Evolutionary conservation across 345 rosid species (phyloP), one percentile per base, ranked within the genome.

Genomic region (Balakata baccata): DNA sequence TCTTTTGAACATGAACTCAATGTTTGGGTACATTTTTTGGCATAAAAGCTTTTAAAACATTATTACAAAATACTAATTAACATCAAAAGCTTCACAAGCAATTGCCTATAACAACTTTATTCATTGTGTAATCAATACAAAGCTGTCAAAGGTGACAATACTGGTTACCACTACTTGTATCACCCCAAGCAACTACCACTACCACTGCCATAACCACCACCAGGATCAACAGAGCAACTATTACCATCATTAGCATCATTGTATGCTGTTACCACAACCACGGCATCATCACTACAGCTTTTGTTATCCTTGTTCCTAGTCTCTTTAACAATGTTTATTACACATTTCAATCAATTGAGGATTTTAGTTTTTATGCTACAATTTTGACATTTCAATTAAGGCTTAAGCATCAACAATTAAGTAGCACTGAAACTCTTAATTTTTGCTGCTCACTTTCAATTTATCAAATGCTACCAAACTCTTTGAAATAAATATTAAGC

Each of bases 371-470:
- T n/a, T 38, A 64, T 37, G 1, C 17, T 3, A 11, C 10, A 65
- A 64, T 64, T 20, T 43, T 5, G 7, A 2, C 53, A 45, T 45
- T n/a, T 59, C 16, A 22, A 25, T 25, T 59, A 29, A 29, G 34
- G 34, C 2, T 29, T 29, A 45, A 65, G 10, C 18, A 22, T 50
- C 53, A 20, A 46, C 6, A 43, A 20, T 65, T 41, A 20, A 37
- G 67, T 64, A 47, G 39, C 70, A 66, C 3, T n/a, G n/a, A n/a
- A n/a, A 6, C 69, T 46, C 53, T 53, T 8, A 51, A 68, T 29
- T 49, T 29, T 29, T 6, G 3, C 17, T n/a, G n/a, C n/a, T n/a
- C n/a, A n/a, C n/a, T 38, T 63, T 51, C 45, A 68, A 16, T 68
- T 29, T 51, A 52, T 41, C 45, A 51, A 68, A 20, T 41, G 22